These are phyloP conservation scores for Leishmania turanica DNA, from an alignment of 208 protist species.

Conservation along the genomic window DNA sequence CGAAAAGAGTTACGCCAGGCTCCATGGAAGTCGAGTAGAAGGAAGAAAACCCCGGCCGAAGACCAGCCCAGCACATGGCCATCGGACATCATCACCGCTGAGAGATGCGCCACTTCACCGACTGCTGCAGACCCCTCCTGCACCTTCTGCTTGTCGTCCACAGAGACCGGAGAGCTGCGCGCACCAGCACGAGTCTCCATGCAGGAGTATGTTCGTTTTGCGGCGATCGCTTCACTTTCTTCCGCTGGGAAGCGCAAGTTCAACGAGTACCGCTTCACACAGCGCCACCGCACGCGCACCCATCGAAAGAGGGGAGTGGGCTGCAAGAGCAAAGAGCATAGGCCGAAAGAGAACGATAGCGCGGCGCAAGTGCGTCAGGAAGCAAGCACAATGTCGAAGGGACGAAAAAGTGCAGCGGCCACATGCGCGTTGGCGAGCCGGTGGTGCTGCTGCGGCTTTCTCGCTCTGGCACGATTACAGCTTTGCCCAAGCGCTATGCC, in stretches of 20 bases:
- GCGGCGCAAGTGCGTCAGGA: not conserved
- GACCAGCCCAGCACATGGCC: not conserved
- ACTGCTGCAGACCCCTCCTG: not conserved
- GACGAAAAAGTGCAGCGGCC: not conserved
- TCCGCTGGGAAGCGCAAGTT: not conserved
- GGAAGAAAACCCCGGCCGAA: not conserved
- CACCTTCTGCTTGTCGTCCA: not conserved
- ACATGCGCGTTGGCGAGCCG: too few relatives aligned
- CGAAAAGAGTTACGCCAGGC: not conserved
- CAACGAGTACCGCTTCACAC: not conserved
- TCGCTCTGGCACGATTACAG: not conserved
- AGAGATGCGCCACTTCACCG: not conserved
- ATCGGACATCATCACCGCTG: not conserved
- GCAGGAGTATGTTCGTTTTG: not conserved
- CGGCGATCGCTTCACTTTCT: too few relatives aligned
- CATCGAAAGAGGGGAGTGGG: not conserved
- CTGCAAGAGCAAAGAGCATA: not conserved
- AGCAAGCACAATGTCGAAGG: not conserved
- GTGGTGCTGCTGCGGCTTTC: not conserved
- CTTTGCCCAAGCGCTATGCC: not conserved
- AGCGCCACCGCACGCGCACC: not conserved
- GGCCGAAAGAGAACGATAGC: not conserved
- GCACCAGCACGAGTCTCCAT: not conserved
- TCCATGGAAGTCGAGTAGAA: not conserved
- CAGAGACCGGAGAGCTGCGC: not conserved